Evolutionary conservation across 176 grass and related monocot species (phyloP).

Genomic region (Hsuehochloa calcarea): DNA sequence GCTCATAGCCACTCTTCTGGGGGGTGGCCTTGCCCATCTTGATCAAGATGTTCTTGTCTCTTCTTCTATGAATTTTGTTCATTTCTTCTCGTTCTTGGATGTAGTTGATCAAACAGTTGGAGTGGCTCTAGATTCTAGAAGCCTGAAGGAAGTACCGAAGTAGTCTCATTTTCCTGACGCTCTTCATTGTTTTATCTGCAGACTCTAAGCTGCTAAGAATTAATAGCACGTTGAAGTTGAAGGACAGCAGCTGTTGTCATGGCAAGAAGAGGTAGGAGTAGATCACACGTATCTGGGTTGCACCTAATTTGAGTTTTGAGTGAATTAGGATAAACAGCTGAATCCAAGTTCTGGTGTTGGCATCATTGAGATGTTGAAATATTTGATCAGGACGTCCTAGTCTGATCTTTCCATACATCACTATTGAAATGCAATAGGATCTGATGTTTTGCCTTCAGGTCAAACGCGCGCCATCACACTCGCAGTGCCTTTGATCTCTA

Average conservation of each 20-base stretch:
- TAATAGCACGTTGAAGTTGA: not conserved
- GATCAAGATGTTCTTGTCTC: slow-evolving; percentile 27
- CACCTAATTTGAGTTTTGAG: not conserved
- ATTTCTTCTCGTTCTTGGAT: not conserved
- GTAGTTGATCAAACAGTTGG: not conserved
- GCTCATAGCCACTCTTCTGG: not conserved
- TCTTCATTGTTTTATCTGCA: not conserved
- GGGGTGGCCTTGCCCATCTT: slow-evolving; percentile 11
- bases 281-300: not conserved
- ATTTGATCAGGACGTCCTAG: slow-evolving; percentile 5
- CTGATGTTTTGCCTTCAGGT: not conserved
- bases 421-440: not conserved
- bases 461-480: not conserved
- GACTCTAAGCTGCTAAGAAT: not conserved
- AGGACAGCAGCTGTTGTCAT: not conserved
- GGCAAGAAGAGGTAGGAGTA: not conserved
- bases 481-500: not conserved
- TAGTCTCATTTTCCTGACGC: slow-evolving; percentile 2
- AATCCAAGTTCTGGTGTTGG: not conserved
- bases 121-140: not conserved
- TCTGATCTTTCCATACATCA: slow-evolving; percentile 4
- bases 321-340: not conserved
- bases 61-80: slow-evolving; percentile 9
- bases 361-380: slow-evolving; percentile 3
- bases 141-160: not conserved